These are phyloP conservation scores for Prunus kanzakura DNA, from an alignment of 306 rosid species.

Conservation along the genomic window DNA sequence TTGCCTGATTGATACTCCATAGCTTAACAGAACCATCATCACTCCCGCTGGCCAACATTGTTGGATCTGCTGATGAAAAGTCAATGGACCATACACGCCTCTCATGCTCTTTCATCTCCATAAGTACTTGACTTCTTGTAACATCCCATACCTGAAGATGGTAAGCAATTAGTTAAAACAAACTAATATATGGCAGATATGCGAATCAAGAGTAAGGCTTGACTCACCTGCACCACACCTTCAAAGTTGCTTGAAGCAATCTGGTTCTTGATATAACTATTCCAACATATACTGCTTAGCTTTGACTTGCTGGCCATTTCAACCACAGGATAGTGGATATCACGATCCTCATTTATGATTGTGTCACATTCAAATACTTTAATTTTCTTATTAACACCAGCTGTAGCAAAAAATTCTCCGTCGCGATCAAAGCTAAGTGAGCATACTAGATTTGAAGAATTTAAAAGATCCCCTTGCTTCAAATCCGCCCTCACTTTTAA, in stretches of 20 bases:
- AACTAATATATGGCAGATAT: constrained; percentile 5
- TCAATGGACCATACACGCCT: constrained; percentile 95
- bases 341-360: constrained; percentile 75
- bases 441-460: constrained; percentile 91
- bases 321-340: constrained; percentile 94
- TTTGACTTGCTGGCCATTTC: constrained; percentile 88
- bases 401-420: constrained; percentile 92
- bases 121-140: constrained; percentile 80
- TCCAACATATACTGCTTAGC: constrained; percentile 96
- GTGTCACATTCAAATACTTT: constrained; percentile 83
- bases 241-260: constrained; percentile 98
- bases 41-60: constrained; percentile 94
- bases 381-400: constrained; percentile 93
- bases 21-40: constrained; percentile 95
- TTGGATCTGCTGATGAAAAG: constrained; percentile 89
- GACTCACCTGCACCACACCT: constrained; percentile 91
- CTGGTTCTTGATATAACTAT: constrained; percentile 92
- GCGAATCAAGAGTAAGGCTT: constrained; percentile 16
- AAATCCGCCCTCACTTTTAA: constrained; percentile 87
- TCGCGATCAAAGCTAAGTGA: constrained; percentile 89
- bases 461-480: constrained; percentile 96
- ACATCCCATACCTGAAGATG: constrained; percentile 90
- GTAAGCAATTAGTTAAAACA: constrained; percentile 15
- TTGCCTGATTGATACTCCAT: constrained; percentile 99
- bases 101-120: constrained; percentile 92